Percentiles rank a stretch among this genome's conserved stretches.
Evolutionary conservation across 306 rosid species (phyloP).

Genomic region (Inga oerstediana): DNA sequence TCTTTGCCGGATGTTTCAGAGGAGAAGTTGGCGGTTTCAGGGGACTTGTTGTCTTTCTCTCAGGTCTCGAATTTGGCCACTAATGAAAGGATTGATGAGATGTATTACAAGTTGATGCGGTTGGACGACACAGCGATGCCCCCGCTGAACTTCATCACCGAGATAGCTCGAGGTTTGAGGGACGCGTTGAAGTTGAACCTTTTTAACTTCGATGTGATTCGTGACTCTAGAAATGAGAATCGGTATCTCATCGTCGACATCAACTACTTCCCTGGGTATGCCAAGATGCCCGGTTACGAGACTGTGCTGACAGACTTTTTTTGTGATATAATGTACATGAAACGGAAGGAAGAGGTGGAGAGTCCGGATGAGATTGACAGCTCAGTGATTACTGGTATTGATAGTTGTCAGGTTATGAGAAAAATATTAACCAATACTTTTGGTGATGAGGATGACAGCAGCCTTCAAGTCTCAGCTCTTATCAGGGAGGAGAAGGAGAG

Average conservation of each 20-base stretch:
- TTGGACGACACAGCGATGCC: constrained; percentile 89
- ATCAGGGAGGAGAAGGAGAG: constrained; percentile 45
- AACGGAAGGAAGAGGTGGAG: constrained; percentile 26
- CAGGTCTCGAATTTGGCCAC: constrained; percentile 62
- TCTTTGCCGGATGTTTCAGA: constrained; percentile 67
- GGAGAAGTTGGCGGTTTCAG: constrained; percentile 51
- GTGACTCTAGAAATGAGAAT: constrained; percentile 71
- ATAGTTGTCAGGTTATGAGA: constrained; percentile 28
- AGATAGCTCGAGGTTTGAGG: constrained; percentile 70
- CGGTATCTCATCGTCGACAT: constrained; percentile 91
- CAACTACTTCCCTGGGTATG: constrained; percentile 95
- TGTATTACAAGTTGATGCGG: constrained; percentile 73
- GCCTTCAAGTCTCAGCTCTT: constrained; percentile 33
- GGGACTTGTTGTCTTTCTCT: constrained; percentile 52
- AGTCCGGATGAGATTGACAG: constrained; percentile 24
- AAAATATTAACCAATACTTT: constrained; percentile 22
- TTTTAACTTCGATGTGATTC: constrained; percentile 84
- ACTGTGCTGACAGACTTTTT: constrained; percentile 76
- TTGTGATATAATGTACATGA: constrained; percentile 60
- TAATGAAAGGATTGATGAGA: constrained; percentile 63
- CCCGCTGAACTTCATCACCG: constrained; percentile 59
- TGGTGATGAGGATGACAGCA: constrained; percentile 48
- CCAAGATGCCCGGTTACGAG: constrained; percentile 95
- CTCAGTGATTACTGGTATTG: constrained; percentile 38
- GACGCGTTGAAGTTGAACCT: constrained; percentile 64